A percentile compares a stretch with the other conserved stretches of the same genome.
phyloP scores from a whole-genome alignment of 2,329 filamentous ascomycete genomes.

The Fusarium xylarioides region DNA sequence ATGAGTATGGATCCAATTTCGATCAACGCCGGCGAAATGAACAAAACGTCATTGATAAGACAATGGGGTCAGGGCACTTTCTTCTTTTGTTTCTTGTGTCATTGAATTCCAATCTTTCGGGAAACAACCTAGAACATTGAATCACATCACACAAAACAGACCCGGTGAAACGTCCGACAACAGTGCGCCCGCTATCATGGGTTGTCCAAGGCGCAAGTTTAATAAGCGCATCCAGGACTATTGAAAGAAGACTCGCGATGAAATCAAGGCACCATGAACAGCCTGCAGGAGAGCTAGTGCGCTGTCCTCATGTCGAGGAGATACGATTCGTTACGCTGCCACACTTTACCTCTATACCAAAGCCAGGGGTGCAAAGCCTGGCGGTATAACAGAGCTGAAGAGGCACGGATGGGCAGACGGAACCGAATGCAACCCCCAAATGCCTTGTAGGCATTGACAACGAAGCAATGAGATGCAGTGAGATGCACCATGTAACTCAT shows the following conservation, averaged over 20 bases:
- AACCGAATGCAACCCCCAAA: constrained; percentile 16
- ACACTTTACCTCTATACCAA: constrained; percentile 14
- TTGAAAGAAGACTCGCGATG: neutral
- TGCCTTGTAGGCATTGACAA: constrained; percentile 3
- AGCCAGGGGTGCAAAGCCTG: constrained; percentile 25
- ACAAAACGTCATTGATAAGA: constrained; percentile 29
- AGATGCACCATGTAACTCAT: constrained; percentile 17
- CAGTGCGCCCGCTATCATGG: constrained; percentile 15
- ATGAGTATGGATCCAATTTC: constrained; percentile 15
- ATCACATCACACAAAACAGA: constrained; percentile 3
- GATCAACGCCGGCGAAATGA: constrained; percentile 33
- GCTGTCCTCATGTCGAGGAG: constrained; percentile 14
- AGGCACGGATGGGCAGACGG: constrained; percentile 22
- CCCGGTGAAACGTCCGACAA: constrained; percentile 20
- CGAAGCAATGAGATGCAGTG: constrained; percentile 30
- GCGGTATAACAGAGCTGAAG: constrained; percentile 32
- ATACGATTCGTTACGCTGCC: constrained; percentile 20
- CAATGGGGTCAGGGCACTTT: constrained; percentile 24
- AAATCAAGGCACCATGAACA: constrained; percentile 17
- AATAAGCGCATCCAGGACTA: neutral
- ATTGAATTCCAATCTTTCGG: constrained; percentile 20
- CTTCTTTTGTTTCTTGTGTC: constrained; percentile 7
- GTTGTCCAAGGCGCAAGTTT: neutral
- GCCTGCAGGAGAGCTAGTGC: neutral
- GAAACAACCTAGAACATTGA: constrained; percentile 22